A percentile compares a stretch with the other conserved stretches of the same genome.
These are phyloP conservation scores for Tetrahymena thermophila DNA, from an alignment of 73 alveolate species.

Conservation along the genomic window DNA sequence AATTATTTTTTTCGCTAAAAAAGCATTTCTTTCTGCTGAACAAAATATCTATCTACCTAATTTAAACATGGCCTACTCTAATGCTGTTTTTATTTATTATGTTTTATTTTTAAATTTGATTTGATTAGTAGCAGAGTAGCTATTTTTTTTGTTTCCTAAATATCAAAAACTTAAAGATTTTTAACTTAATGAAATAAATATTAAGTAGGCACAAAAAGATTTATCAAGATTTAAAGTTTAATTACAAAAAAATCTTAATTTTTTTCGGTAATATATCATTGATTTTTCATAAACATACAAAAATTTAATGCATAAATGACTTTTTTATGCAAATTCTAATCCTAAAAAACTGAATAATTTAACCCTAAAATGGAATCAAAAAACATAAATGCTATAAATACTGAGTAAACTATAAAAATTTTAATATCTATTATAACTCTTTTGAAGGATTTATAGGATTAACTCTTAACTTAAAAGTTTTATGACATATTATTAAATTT, in stretches of 20 bases:
- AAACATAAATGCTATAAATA: too few species aligned
- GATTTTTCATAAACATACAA: not conserved
- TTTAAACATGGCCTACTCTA: not conserved
- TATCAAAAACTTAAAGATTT: not conserved
- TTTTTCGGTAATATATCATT: not conserved
- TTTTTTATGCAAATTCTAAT: not conserved
- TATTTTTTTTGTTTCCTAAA: not conserved
- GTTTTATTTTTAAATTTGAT: too few species aligned
- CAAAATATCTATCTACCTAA: not conserved
- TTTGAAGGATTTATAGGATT: too few species aligned
- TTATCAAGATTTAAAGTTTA: not conserved
- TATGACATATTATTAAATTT: not conserved
- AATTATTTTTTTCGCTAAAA: not conserved
- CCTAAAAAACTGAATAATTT: too few species aligned
- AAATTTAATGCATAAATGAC: not conserved
- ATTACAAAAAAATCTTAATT: not conserved
- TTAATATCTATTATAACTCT: too few species aligned
- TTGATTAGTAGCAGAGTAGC: not conserved
- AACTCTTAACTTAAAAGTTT: not conserved
- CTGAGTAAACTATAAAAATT: too few species aligned
- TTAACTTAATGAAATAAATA: too few species aligned
- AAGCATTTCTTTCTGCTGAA: not conserved
- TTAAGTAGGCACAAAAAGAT: not conserved
- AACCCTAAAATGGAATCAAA: not conserved
- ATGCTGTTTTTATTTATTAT: not conserved